Evolutionary conservation across 441 rosid species (phyloP), one percentile per base, ranked within the genome.

Genomic region (Populus tomentosa): DNA sequence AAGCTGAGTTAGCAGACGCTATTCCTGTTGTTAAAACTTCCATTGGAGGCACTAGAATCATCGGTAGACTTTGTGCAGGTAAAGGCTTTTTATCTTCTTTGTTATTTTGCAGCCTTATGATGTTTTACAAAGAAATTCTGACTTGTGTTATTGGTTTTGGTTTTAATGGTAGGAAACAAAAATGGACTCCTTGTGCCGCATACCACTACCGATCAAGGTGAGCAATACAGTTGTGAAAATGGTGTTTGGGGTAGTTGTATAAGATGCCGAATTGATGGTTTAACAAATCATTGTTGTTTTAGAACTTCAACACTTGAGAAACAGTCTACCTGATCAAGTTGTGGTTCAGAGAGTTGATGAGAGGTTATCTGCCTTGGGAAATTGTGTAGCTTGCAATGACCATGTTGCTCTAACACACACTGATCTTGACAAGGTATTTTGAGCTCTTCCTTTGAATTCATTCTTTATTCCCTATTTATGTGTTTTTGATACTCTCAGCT

Each of bases 151-250:
- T 30, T 21, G 30, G 7, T 28, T 23, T 50, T 42, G 24, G 62
- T 3, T 11, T 23, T 16, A 62, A 6, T 1, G 35, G 63, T 83
- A 94, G 98, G 99, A 76, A 95, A 96, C 84, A 96, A 94, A 80
- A 96, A 94, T 61, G 99, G 98, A 42, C 98, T 96, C 85, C 92
- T 96, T 69, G 84, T 96, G 81, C 98, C 97, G 5, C 98, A 96
- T 81, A 96, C 83, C 76, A 92, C 97, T 63, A 96, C 98, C 13
- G 99, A 96, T 82, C 99, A 96, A 89, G 99, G 98, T 94, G 80
- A 81, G 70, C 71, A 50, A n/a, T 70, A 21, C 6, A 24, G 56
- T 74, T 1, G 14, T 71, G 40, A 3, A 33, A 40, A 24, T 56
- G 1, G 53, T 42, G 53, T 3, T 13, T 13, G 5, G 16, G 50